Conservation (phyloP, 2,329 filamentous ascomycete species). For the Stagonosporopsis tanaceti region DNA sequence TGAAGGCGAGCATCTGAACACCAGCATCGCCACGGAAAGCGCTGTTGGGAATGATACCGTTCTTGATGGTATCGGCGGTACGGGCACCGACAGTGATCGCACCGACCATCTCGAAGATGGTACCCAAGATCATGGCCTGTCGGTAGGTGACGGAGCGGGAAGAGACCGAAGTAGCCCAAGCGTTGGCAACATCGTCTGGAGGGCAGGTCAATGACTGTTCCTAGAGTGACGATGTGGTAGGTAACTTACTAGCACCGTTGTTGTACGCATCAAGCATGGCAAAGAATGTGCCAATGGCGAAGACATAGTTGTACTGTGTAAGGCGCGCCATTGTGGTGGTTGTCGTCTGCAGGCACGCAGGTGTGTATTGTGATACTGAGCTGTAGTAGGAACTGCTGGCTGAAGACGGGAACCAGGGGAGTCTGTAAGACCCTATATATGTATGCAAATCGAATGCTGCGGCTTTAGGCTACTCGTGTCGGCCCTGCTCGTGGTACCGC, state of each 20-base stretch:
- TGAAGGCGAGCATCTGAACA: slow-evolving; percentile 64
- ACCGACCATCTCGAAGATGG: slow-evolving; percentile 58
- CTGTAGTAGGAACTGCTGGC: slow-evolving; percentile 26
- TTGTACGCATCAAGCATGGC: slow-evolving; percentile 80
- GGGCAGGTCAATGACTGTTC: slow-evolving; percentile 17
- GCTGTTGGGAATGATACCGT: slow-evolving; percentile 63
- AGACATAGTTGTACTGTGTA: slow-evolving; percentile 70
- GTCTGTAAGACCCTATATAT: slow-evolving; percentile 30
- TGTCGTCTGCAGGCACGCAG: slow-evolving; percentile 23
- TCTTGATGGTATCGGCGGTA: slow-evolving; percentile 81
- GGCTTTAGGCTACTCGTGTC: slow-evolving; percentile 19
- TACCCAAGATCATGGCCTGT: slow-evolving; percentile 63
- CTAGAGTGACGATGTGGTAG: background rate
- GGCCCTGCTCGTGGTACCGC: slow-evolving; percentile 21
- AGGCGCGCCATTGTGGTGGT: slow-evolving; percentile 33
- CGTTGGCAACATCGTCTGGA: slow-evolving; percentile 83
- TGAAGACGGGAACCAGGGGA: slow-evolving; percentile 24
- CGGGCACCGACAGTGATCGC: slow-evolving; percentile 54
- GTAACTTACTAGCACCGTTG: slow-evolving; percentile 75
- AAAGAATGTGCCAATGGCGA: slow-evolving; percentile 78
- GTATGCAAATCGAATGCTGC: slow-evolving; percentile 26
- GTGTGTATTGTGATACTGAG: slow-evolving; percentile 21
- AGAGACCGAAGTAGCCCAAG: slow-evolving; percentile 82
- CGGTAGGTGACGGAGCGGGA: slow-evolving; percentile 77
- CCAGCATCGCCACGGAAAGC: slow-evolving; percentile 57